Evolutionary conservation across 257 asterid genomes (phyloP), one percentile per base, ranked within the genome.

Genomic region (Cynanchum wilfordii): DNA sequence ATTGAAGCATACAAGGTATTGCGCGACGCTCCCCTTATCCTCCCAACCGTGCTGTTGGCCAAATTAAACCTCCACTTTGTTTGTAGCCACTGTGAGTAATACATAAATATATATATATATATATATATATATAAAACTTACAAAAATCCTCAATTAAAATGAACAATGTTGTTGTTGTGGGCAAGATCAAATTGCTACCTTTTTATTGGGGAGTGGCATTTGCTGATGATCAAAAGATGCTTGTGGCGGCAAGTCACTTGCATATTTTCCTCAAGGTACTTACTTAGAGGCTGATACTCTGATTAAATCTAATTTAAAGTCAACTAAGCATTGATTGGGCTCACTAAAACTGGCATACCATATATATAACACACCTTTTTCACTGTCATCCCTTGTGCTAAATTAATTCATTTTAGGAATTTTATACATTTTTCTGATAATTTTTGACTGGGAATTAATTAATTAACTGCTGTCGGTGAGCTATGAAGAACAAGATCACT

Each of bases 161-260:
- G n/a, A n/a, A n/a, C n/a, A n/a, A 51, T 70, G 78, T 81, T 73
- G 85, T n/a, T n/a, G n/a, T n/a, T n/a, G n/a, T 76, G 81, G 80
- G 84, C 87, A 95, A 98, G 99, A 95, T 81, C 96, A 90, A 92
- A 27, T 81, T 55, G 97, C 91, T 66, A 95, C 96, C 99, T 83
- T 83, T 95, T 6, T 92, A 95, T 55, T 95, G 99, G 99, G 99
- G 99, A 79, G 96, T 92, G 3, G 98, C 99, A 40, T 92, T 95
- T 77, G 97, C 98, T 57, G 70, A 90, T 69, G 97, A 95, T 79
- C 92, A 45, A 92, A 95, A 87, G 97, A 96, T 51, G 97, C 98
- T 72, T 95, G 99, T 84, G 99, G n/a, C n/a, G n/a, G 99, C 78
- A 95, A 95, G 81, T 95, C 99, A 15, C 99, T 95, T 68, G 99